Evolutionary conservation across 257 asterid species (phyloP).

Genomic region (Cynanchum wilfordii): DNA sequence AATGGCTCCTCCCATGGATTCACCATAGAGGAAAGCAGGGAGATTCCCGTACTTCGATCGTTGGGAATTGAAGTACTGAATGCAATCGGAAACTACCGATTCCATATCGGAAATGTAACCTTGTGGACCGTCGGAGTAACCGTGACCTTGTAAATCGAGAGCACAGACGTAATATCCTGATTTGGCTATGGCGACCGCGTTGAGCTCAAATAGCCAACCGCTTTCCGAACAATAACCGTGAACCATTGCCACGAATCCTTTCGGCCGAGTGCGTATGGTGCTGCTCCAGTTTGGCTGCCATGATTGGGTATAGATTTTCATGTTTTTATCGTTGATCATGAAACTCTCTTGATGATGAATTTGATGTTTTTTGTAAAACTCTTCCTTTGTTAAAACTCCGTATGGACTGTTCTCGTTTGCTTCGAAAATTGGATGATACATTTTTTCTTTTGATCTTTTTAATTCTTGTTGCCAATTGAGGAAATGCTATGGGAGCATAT

Average conservation of each 20-base stretch:
- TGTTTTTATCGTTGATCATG: slow-evolving; percentile 46
- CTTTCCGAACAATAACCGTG: slow-evolving; percentile 84
- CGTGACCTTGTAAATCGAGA: slow-evolving; percentile 76
- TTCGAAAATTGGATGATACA: slow-evolving; percentile 68
- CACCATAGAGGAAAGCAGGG: slow-evolving; percentile 77
- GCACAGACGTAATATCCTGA: slow-evolving; percentile 63
- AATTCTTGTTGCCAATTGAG: not conserved
- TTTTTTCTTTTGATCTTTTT: not conserved
- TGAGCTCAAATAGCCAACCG: slow-evolving; percentile 73
- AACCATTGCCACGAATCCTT: slow-evolving; percentile 68
- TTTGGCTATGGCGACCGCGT: slow-evolving; percentile 69
- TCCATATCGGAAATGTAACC: slow-evolving; percentile 48
- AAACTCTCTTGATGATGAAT: slow-evolving; percentile 52
- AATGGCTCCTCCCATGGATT: slow-evolving; percentile 72
- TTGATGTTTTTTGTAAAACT: slow-evolving; percentile 58
- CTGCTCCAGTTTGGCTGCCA: slow-evolving; percentile 45
- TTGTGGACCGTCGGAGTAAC: slow-evolving; percentile 58
- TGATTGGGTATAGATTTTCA: slow-evolving; percentile 59
- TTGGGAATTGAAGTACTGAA: slow-evolving; percentile 41
- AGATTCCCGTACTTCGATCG: slow-evolving; percentile 18
- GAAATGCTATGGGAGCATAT: not conserved
- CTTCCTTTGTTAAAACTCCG: slow-evolving; percentile 50
- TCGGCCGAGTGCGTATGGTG: slow-evolving; percentile 3
- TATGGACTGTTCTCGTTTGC: slow-evolving; percentile 75
- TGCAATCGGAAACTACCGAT: slow-evolving; percentile 49